Evolutionary conservation across 805 yeast genomes (phyloP).

Genomic region (Ogataea ganodermae): DNA sequence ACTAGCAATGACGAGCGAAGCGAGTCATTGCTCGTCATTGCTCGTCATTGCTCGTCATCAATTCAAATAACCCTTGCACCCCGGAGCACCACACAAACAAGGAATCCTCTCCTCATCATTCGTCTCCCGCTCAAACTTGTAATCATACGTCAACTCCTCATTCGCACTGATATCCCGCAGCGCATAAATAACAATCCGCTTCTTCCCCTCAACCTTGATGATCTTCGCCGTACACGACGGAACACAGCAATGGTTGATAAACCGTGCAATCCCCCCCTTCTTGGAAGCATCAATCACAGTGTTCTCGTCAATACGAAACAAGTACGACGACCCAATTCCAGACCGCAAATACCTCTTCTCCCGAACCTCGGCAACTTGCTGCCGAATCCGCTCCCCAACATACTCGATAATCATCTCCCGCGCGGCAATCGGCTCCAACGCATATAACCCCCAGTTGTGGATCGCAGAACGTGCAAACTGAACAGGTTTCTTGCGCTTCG

Average conservation of each 20-base stretch:
- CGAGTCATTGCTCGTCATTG: background rate
- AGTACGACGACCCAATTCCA: constrained; percentile 93
- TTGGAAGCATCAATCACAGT: constrained; percentile 97
- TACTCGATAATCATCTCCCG: constrained; percentile 97
- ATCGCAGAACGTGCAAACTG: constrained; percentile 97
- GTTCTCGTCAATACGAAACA: constrained; percentile 89
- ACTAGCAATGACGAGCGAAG: background rate
- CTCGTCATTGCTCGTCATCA: constrained; percentile 30
- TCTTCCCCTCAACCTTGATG: constrained; percentile 90
- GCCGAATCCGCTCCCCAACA: constrained; percentile 92
- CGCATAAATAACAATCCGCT: constrained; percentile 94
- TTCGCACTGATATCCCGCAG: constrained; percentile 82
- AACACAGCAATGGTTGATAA: constrained; percentile 95
- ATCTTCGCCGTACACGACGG: constrained; percentile 98
- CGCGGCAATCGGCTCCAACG: constrained; percentile 92
- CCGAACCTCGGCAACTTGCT: constrained; percentile 90
- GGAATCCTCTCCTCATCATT: constrained; percentile 85
- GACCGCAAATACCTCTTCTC: constrained; percentile 82
- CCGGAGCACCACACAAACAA: constrained; percentile 94
- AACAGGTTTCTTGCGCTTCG: constrained; percentile 89
- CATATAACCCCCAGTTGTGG: constrained; percentile 98
- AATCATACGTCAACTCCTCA: constrained; percentile 94
- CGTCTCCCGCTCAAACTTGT: constrained; percentile 89
- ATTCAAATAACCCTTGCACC: constrained; percentile 90
- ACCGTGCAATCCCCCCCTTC: constrained; percentile 95